Evolutionary conservation across 306 rosid genomes (phyloP).

Genomic region (Rosa lucieae): DNA sequence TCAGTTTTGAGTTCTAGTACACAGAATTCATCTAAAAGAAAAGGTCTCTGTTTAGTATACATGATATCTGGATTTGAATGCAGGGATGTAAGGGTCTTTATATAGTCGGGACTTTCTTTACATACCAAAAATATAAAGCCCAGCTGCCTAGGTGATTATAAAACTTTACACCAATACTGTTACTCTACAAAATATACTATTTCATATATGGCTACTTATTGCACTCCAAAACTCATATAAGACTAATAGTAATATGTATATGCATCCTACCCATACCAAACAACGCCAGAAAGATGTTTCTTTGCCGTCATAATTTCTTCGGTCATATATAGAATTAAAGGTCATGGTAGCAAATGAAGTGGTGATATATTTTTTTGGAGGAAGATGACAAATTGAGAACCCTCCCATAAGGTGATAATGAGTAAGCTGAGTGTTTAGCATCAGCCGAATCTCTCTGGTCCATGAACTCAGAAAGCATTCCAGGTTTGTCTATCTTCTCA

Average conservation of each 20-base stretch:
- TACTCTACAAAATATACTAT: background rate
- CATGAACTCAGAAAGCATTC: slow-evolving; percentile 58
- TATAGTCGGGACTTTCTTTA: background rate
- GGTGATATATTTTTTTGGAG: slow-evolving; percentile 46
- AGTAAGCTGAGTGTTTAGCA: slow-evolving; percentile 30
- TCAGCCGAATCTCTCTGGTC: slow-evolving; percentile 26
- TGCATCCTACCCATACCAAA: background rate
- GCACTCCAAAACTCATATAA: background rate
- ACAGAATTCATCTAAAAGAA: background rate
- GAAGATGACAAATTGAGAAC: slow-evolving; percentile 38
- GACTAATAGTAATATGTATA: background rate
- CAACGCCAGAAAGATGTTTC: slow-evolving; percentile 1
- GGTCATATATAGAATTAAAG: slow-evolving; percentile 63
- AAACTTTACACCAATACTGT: background rate
- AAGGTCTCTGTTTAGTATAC: background rate
- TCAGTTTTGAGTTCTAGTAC: background rate
- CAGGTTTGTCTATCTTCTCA: slow-evolving; percentile 57
- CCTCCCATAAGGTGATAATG: slow-evolving; percentile 19
- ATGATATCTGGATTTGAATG: background rate
- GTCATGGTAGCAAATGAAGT: slow-evolving; percentile 63
- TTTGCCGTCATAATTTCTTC: slow-evolving; percentile 36
- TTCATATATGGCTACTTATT: background rate
- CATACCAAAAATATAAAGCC: background rate
- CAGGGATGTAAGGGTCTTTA: background rate
- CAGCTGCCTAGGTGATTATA: background rate